Evolutionary conservation across 441 rosid genomes (phyloP), one percentile per base, ranked within the genome.

Genomic region (Pelargonium australe): DNA sequence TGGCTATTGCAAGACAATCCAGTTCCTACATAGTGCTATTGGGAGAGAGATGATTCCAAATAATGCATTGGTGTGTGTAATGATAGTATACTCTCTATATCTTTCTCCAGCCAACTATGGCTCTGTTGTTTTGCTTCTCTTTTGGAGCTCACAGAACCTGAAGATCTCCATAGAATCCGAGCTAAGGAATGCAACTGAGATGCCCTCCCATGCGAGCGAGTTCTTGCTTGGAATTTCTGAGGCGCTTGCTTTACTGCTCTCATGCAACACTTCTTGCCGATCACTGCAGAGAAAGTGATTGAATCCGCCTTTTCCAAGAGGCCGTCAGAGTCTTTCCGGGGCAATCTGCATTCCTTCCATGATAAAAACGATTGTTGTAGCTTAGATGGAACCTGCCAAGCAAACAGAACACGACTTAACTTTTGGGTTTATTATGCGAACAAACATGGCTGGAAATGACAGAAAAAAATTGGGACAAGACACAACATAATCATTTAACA

Each of bases 341-440:
- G 78, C 64, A 72, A 75, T 70, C 79, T 78, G 63, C 72, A 71
- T 63, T 60, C 77, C 76, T 79, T 88, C 89, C 87, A 77, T 19
- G 81, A 77, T 44, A 63, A 60, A 80, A 86, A 78, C n/a, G 93
- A 80, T 16, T 72, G 73, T 45, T 73, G 85, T 71, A 92, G 73
- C 68, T 76, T 68, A 16, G 85, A 82, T 31, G 92, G 89, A 75
- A 90, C 89, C 96, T 88, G 82, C 73, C 71, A 44, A 61, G 71
- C 17, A 61, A 61, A 31, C 64, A 34, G 41, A 51, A 25, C 31
- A 25, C 2, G 31, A 25, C 31, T 2, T 0, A 25, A 25, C 31
- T 25, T 25, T 25, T 25, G 31, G 31, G 31, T 25, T 25, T 25
- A 25, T 25, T 25, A 25, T 25, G 31, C 31, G 31, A 25, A 25